Percentiles rank a stretch among this genome's conserved stretches.
phyloP scores from a whole-genome alignment of 2,329 filamentous ascomycete genomes.

The Epichloe baconii region DNA sequence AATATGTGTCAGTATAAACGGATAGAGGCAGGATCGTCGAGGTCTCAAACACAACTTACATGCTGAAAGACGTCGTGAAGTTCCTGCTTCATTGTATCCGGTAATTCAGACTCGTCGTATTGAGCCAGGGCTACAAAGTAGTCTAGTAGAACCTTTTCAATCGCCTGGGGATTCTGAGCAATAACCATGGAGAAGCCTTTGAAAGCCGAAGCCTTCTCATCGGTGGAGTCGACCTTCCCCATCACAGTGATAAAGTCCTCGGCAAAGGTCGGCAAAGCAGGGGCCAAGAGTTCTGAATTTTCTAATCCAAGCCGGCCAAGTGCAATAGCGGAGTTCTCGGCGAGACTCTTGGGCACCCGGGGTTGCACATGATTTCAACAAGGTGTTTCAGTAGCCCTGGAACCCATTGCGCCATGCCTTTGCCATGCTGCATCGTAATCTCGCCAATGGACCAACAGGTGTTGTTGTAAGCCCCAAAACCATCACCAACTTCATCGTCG shows the following conservation, averaged over 20 bases:
- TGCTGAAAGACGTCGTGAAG: conserved; percentile 63
- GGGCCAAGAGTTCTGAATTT: conserved; percentile 62
- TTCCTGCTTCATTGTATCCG: conserved; percentile 48
- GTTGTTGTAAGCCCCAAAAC: conserved; percentile 92
- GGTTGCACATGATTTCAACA: conserved; percentile 72
- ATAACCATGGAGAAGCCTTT: conserved; percentile 81
- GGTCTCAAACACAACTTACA: conserved; percentile 35
- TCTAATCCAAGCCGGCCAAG: conserved; percentile 76
- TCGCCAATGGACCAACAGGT: conserved; percentile 95
- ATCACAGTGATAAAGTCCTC: conserved; percentile 72
- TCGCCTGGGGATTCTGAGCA: conserved; percentile 74
- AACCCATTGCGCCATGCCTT: conserved; percentile 64
- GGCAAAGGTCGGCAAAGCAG: conserved; percentile 68
- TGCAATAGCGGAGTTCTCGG: conserved; percentile 89
- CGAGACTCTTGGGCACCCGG: conserved; percentile 73
- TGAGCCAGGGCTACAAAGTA: conserved; percentile 77
- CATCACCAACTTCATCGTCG: conserved; percentile 70
- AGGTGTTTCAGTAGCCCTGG: conserved; percentile 65
- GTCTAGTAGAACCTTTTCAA: conserved; percentile 71
- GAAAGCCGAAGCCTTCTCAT: conserved; percentile 90
- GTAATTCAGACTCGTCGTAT: conserved; percentile 53
- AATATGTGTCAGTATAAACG: neutral
- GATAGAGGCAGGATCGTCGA: neutral
- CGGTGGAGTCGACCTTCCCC: conserved; percentile 71
- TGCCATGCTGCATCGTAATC: conserved; percentile 68